phyloP scores from a whole-genome alignment of 768 basidiomycete genomes.

The Leucogyrophana mollusca region DNA sequence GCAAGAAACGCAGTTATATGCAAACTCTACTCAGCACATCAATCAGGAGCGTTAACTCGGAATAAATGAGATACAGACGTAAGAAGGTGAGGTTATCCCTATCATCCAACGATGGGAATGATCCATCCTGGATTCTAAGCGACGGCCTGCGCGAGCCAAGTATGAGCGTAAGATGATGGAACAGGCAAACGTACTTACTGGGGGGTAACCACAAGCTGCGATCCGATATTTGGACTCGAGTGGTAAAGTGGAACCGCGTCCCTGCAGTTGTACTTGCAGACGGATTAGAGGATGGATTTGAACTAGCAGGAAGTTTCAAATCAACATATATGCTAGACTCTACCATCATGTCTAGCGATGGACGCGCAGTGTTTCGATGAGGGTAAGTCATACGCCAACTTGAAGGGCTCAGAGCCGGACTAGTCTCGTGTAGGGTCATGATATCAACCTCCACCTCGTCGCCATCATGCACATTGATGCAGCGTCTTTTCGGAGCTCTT shows the following conservation, averaged over 20 bases:
- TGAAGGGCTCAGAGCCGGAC: not conserved
- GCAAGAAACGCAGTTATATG: slow-evolving; percentile 32
- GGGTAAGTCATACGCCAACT: slow-evolving; percentile 38
- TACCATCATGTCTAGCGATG: slow-evolving; percentile 30
- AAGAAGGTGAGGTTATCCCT: slow-evolving; percentile 42
- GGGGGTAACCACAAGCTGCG: slow-evolving; percentile 43
- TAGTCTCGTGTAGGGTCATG: slow-evolving; percentile 10
- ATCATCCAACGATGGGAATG: slow-evolving; percentile 50
- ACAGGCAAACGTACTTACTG: slow-evolving; percentile 23
- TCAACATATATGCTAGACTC: slow-evolving; percentile 2
- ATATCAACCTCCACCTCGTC: slow-evolving; percentile 36
- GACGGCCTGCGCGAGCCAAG: slow-evolving; percentile 28
- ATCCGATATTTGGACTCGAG: slow-evolving; percentile 42
- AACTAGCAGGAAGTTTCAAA: not conserved
- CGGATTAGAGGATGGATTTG: slow-evolving; percentile 6
- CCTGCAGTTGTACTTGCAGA: slow-evolving; percentile 17
- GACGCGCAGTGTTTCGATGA: slow-evolving; percentile 42
- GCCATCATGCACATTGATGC: slow-evolving; percentile 35
- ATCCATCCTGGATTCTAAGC: slow-evolving; percentile 19
- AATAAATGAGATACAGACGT: slow-evolving; percentile 32
- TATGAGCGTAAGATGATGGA: not conserved
- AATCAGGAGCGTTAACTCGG: not conserved
- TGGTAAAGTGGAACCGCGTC: slow-evolving; percentile 47
- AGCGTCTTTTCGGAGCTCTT: slow-evolving; percentile 38
- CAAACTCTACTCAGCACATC: slow-evolving; percentile 26